These are phyloP conservation scores for Thelonectria blattea DNA, from an alignment of 2,329 filamentous ascomycete genomes.

Conservation along the genomic window DNA sequence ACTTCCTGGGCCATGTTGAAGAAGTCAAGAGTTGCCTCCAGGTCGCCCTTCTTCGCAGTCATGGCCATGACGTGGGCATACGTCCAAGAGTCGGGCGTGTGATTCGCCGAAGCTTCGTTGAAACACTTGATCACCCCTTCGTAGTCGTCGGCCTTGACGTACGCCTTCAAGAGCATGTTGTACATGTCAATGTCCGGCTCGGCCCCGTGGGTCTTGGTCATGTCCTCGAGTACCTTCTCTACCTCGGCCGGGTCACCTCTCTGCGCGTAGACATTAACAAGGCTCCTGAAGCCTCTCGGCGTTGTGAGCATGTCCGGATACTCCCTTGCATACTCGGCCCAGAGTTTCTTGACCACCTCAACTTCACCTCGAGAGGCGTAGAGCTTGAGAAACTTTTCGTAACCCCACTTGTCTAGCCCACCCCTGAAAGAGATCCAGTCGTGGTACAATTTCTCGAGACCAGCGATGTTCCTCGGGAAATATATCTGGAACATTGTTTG, in stretches of 20 bases:
- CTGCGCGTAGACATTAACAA: constrained; percentile 75
- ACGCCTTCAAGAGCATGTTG: constrained; percentile 79
- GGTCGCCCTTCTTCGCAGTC: constrained; percentile 73
- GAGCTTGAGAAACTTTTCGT: constrained; percentile 55
- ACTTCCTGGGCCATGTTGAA: constrained; percentile 66
- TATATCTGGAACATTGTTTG: constrained; percentile 53
- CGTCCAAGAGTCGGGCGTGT: constrained; percentile 66
- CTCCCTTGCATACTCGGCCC: constrained; percentile 48
- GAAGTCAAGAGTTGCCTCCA: constrained; percentile 70
- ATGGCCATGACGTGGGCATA: constrained; percentile 79
- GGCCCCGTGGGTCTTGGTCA: constrained; percentile 61
- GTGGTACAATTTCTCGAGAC: constrained; percentile 53
- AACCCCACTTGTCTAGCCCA: constrained; percentile 51
- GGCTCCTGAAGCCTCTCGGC: constrained; percentile 55
- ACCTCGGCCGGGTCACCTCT: constrained; percentile 68
- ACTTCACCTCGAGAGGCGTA: constrained; percentile 57
- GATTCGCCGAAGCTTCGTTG: constrained; percentile 57
- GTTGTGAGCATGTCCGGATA: constrained; percentile 45
- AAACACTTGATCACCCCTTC: constrained; percentile 70
- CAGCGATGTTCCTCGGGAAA: constrained; percentile 45
- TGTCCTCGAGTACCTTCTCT: constrained; percentile 65
- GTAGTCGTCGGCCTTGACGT: constrained; percentile 70
- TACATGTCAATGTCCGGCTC: constrained; percentile 67
- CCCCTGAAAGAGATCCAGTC: constrained; percentile 55
- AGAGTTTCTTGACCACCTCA: constrained; percentile 52